Base-by-base conservation (phyloP, 2,329 filamentous ascomycete genomes). In the Rasamsonia emersonii region DNA sequence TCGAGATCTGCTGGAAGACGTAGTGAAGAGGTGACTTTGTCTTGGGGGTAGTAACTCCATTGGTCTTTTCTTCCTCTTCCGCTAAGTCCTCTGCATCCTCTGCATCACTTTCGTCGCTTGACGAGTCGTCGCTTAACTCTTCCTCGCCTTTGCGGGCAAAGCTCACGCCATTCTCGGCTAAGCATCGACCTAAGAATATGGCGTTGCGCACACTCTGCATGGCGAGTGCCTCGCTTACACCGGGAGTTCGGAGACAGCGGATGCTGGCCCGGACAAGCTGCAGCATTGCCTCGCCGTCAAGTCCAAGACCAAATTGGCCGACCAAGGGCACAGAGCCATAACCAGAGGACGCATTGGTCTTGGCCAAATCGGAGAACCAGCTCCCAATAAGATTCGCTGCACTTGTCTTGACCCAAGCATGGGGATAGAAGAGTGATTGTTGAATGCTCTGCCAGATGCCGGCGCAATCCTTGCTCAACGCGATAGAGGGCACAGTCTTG, bases 321-420 rank as follows among this genome's bases (percentile, higher is more conserved):
- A 64, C 54, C 9, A 94, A 62, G 2, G 79, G 75, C 28, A 86
- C 56, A 2, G 63, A 66, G 17, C 59, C 60, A 36, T 76, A 64
- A 8, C 69, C 70, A 18, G 51, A 54, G 18, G 65, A 65, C 26
- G 68, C 72, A 47, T 73, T 77, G 7, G 71, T 71, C 38, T 72
- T 71, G 14, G 82, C 82, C 42, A 93, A 77, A 53, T 94, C 83
- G 3, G 78, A 74, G 45, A 95, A 77, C 58, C 84, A 91, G n/a
- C 71, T 68, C 28, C 80, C 80, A 24, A 88, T 63, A 11, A 96
- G 66, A 38, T 75, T 79, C 8, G 86, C 75, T 11, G 86, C 76
- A 5, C 78, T 79, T 30, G 86, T 70, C 54, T 91, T 89, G 37
- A 95, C 78, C 56, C 77, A 75, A 2, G 73, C 62, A 43, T 91